Base-by-base conservation (phyloP, 495 filamentous ascomycete genomes). In the Mytilinidion resinicola region DNA sequence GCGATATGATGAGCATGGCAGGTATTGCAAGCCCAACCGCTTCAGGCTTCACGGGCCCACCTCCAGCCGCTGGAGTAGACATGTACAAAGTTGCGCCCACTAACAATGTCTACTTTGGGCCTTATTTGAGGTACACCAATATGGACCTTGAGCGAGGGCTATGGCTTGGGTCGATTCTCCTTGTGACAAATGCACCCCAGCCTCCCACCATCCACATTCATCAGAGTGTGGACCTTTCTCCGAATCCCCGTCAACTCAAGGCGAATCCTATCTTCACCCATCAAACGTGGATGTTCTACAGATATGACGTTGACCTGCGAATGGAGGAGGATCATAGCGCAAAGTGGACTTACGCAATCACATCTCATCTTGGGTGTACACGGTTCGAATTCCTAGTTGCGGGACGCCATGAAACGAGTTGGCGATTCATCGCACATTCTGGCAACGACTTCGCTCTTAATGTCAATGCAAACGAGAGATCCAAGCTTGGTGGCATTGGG, bases 81-180 rank as follows among this genome's bases (percentile, higher is more conserved):
- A 77, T 95, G 73, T 98, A 95, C 74, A 96, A 93, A 66, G 82
- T 96, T 49, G 84, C 85, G 46, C 91, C 93, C 4, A 95, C 89
- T 1, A 98, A 98, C 58, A 91, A 91, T n/a, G 93, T 97, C 14
- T 98, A 97, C 70, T 97, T 98, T 70, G 93, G 93, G 0, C 93
- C 93, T 0, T 97, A 96, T 69, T 78, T 98, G 42, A 78, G 91
- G 59, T 98, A 98, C 67, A 88, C 89, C 4, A 98, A 98, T 67
- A 96, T 98, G 91, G 89, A 98, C 57, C 65, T 96, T 36, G 91
- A 96, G 68, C 85, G 84, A 64, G 93, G 95, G 1, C 62, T 91
- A 35, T 98, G 93, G 93, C 73, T 92, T 10, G 91, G 90, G 9
- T 87, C 84, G 1, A 87, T 89, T 64, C 72, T 90, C 61, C 82